Percentiles rank a stretch among this genome's conserved stretches.
These are phyloP conservation scores for Salisapilia sapeloensis DNA, from an alignment of 352 stramenopile species.

Conservation along the genomic window DNA sequence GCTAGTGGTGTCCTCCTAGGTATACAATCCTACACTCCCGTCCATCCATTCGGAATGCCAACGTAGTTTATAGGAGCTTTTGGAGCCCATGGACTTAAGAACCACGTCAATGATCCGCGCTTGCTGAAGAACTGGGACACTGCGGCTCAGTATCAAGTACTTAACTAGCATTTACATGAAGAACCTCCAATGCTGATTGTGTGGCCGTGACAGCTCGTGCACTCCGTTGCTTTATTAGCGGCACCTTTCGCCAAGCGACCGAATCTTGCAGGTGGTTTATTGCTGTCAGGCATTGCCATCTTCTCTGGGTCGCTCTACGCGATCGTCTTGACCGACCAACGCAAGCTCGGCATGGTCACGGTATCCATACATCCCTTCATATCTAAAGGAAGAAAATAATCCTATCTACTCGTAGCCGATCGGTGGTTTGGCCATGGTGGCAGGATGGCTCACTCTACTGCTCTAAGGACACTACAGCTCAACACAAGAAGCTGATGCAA, in stretches of 20 bases:
- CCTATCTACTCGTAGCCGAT: constrained; percentile 20
- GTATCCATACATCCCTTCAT: constrained; percentile 11
- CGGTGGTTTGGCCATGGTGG: constrained; percentile 43
- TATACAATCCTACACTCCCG: constrained; percentile 3
- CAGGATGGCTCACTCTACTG: constrained; percentile 51
- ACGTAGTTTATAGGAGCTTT: constrained; percentile 34
- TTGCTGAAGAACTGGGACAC: constrained; percentile 79
- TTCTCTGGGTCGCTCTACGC: constrained; percentile 71
- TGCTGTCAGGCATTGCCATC: constrained; percentile 41
- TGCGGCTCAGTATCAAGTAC: constrained; percentile 63
- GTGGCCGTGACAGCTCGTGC: constrained; percentile 15
- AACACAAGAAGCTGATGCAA: background rate
- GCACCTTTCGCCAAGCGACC: constrained; percentile 45
- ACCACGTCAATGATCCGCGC: constrained; percentile 46
- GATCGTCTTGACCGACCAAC: constrained; percentile 55
- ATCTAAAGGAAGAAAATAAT: background rate
- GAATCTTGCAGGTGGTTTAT: constrained; percentile 27
- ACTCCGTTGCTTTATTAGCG: constrained; percentile 57
- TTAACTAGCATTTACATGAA: background rate
- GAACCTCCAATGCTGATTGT: background rate
- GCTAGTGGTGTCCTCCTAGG: constrained; percentile 40
- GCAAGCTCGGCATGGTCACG: constrained; percentile 61
- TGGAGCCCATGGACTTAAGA: constrained; percentile 53
- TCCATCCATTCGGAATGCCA: background rate
- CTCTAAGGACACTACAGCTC: constrained; percentile 13